phyloP scores from a whole-genome alignment of 805 yeast species.

The Spathaspora girioi region DNA sequence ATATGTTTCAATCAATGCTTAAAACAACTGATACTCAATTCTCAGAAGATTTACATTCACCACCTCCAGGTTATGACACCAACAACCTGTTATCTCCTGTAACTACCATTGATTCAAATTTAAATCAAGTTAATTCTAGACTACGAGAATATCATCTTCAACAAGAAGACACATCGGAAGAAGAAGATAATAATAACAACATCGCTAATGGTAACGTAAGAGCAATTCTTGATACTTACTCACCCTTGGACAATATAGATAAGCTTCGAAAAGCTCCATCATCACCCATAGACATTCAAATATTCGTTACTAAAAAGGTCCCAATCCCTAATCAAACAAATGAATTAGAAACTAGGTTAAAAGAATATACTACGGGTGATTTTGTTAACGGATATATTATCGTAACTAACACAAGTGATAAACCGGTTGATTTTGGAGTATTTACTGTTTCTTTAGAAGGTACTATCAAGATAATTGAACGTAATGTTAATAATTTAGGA shows the following conservation, averaged over 20 bases:
- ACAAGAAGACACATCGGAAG: slow-evolving; percentile 5
- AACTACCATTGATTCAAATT: slow-evolving; percentile 4
- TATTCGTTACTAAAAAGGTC: slow-evolving; percentile 50
- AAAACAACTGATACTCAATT: slow-evolving; percentile 39
- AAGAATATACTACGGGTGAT: slow-evolving; percentile 41
- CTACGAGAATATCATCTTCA: slow-evolving; percentile 9
- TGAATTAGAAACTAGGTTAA: slow-evolving; percentile 44
- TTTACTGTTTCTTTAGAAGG: slow-evolving; percentile 49
- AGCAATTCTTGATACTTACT: slow-evolving; percentile 37
- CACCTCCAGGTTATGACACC: slow-evolving; percentile 35
- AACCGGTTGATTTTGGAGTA: slow-evolving; percentile 41
- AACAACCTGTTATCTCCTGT: slow-evolving; percentile 8
- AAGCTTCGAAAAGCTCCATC: slow-evolving; percentile 37
- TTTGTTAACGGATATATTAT: slow-evolving; percentile 43
- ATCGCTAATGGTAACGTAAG: slow-evolving; percentile 8
- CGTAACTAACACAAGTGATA: slow-evolving; percentile 44
- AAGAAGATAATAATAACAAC: slow-evolving; percentile 7
- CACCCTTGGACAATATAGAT: slow-evolving; percentile 51
- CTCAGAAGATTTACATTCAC: slow-evolving; percentile 25
- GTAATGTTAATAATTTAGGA: slow-evolving; percentile 11
- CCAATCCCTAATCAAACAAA: slow-evolving; percentile 40
- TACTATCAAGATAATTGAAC: slow-evolving; percentile 32
- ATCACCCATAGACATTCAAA: slow-evolving; percentile 47
- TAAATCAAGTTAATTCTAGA: slow-evolving; percentile 8
- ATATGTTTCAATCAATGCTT: slow-evolving; percentile 56